Evolutionary conservation across 2,329 filamentous ascomycete genomes (phyloP).

Genomic region (Pezicula neosporulosa): DNA sequence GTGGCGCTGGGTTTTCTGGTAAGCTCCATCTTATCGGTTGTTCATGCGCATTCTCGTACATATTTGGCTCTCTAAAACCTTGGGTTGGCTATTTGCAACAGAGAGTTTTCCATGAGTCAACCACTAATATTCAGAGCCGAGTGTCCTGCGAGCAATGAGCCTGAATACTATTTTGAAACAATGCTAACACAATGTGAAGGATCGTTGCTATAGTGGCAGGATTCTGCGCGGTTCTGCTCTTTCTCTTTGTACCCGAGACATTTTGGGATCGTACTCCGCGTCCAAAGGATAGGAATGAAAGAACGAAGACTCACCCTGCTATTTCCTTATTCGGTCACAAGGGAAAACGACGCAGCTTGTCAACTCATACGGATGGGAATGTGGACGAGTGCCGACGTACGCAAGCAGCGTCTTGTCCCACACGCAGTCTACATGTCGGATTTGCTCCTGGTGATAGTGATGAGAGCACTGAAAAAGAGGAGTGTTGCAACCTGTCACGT

Average conservation of each 20-base stretch:
- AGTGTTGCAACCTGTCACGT: too few relatives aligned
- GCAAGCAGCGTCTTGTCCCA: background rate
- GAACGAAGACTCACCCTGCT: constrained; percentile 11
- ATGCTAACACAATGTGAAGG: constrained; percentile 41
- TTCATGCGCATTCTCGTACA: too few relatives aligned
- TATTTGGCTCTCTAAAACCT: too few relatives aligned
- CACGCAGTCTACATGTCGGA: constrained; percentile 46
- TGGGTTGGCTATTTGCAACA: too few relatives aligned
- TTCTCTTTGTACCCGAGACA: constrained; percentile 90
- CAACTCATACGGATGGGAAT: constrained; percentile 2
- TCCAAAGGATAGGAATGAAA: constrained; percentile 15
- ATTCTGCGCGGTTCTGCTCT: constrained; percentile 67
- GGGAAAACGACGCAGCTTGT: constrained; percentile 4
- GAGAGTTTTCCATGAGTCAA: too few relatives aligned
- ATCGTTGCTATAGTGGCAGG: constrained; percentile 79
- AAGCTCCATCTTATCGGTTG: constrained; percentile 25
- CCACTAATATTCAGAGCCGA: too few relatives aligned
- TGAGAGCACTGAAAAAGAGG: background rate
- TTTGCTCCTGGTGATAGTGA: constrained; percentile 40
- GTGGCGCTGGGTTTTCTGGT: constrained; percentile 94
- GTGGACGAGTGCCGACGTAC: background rate
- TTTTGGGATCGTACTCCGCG: constrained; percentile 86
- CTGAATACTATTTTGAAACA: background rate
- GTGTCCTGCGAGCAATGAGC: background rate
- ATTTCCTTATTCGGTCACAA: constrained; percentile 14